Base-by-base conservation (phyloP, 129 eudicot species). In the Escallonia herrerae region DNA sequence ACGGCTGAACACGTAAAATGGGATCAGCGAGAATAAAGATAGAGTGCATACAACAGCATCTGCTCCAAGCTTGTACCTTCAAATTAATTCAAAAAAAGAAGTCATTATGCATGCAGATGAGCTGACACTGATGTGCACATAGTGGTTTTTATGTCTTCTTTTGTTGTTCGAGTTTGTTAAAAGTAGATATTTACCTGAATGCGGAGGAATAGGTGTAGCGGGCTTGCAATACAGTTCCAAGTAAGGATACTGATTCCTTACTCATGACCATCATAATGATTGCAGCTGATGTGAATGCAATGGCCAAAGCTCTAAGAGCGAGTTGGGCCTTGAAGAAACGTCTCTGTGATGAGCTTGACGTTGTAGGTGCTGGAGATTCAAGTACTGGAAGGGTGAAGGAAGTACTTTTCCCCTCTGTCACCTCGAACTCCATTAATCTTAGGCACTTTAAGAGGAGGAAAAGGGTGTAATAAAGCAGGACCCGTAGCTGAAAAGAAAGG, bases 121-220 rank as follows among this genome's bases (percentile, higher is more conserved):
- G 13, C 52, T 7, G 8, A 3, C 14, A 49, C n/a, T 15, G 12
- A 49, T 2, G 53, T 5, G 9, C 12, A 7, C 12, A n/a, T n/a
- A 4, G 53, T 3, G 8, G 11, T 51, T 12, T 2, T 51, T 9
- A 10, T 12, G n/a, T 51, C n/a, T 51, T 51, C 14, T 51, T 51
- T 9, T 51, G 6, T 45, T 5, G 40, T 60, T 6, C 0, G 33
- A 15, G 2, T 15, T 8, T 7, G 15, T 3, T 50, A 6, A 22
- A 22, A 22, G 33, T 22, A 22, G 1, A 22, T 22, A 22, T 2
- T 44, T 49, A 66, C 80, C 63, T 80, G 57, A 74, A 54, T 5
- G 84, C 69, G 15, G 78, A 39, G 4, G 81, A 75, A 68, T 78
- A 47, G 7, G 41, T 61, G 64, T 72, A 78, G 8, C 64, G 37